These are phyloP conservation scores for Fusarium concolor DNA, from an alignment of 2,329 filamentous ascomycete genomes.

Conservation along the genomic window DNA sequence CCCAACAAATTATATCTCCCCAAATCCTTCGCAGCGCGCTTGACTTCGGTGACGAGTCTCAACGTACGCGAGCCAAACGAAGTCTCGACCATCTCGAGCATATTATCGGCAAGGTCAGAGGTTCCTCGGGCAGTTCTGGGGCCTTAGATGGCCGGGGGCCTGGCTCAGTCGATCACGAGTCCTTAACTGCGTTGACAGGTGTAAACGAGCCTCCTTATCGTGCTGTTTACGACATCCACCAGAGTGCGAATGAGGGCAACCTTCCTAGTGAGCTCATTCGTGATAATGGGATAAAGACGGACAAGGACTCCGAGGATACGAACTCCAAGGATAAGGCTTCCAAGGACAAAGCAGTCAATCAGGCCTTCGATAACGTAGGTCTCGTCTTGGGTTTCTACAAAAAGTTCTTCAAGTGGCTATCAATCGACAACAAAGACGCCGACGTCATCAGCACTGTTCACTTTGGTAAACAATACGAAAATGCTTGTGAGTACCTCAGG, in stretches of 20 bases:
- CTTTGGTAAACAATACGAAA: conserved; percentile 62
- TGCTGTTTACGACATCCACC: conserved; percentile 59
- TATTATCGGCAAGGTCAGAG: conserved; percentile 45
- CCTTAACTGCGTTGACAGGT: conserved; percentile 32
- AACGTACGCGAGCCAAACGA: conserved; percentile 52
- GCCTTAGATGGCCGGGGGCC: too few species aligned
- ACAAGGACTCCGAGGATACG: background rate
- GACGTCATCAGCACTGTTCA: conserved; percentile 65
- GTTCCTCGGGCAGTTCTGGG: background rate
- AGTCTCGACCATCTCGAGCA: conserved; percentile 55
- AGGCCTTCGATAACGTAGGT: conserved; percentile 63
- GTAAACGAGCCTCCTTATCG: conserved; percentile 51
- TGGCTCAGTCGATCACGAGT: too few species aligned
- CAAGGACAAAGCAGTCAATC: conserved; percentile 59
- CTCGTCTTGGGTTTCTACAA: conserved; percentile 63
- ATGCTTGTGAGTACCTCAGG: conserved; percentile 57
- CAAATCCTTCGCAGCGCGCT: conserved; percentile 54
- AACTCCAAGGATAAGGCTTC: conserved; percentile 1
- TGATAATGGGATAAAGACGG: conserved; percentile 54
- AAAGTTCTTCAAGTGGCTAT: conserved; percentile 62
- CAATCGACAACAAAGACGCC: conserved; percentile 63
- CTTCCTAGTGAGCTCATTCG: conserved; percentile 59
- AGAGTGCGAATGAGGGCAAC: conserved; percentile 50
- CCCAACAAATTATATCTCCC: conserved; percentile 54
- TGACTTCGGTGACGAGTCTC: conserved; percentile 53